Base-by-base conservation (phyloP, 768 basidiomycete genomes). In the Boletus reticuloceps region DNA sequence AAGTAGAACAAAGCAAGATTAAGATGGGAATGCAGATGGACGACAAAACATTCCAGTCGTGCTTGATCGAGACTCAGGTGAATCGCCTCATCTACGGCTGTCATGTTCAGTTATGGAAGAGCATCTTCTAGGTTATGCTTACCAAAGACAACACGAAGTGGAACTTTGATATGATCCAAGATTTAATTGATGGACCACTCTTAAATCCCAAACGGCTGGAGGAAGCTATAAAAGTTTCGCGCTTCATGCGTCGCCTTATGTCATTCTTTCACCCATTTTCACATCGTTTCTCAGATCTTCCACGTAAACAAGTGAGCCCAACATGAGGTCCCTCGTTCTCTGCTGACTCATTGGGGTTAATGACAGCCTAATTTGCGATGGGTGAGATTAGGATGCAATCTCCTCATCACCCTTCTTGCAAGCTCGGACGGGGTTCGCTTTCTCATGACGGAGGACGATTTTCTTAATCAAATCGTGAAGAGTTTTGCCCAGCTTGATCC, bases 11-110 rank as follows among this genome's bases (percentile, higher is more conserved):
- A 63, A 86, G 83, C 25, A 94, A 91, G 71, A 78, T 97, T 51
- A 92, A 94, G 68, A 81, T 89, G 66, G 89, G 88, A 56, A 85
- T 97, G 82, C 90, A 93, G 72, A 91, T 98, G 84, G 97, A 99
- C 68, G 97, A 98, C 70, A 87, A 81, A 68, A 82, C 88, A 5
- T 99, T 98, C 72, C 92, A 95, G 65, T 77, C 85, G 5, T 81
- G 79, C 39, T 75, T 99, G 47, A 77, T 94, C 20, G 94, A 97
- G 63, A 92, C 93, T 3, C 91, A 94, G 72, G 93, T 93, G 50
- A 56, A 68, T 68, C 13, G 13, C 1, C 50, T 53, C 29, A 22
- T 14, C 14, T 42, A 55, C 27, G 20, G 20, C 41, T 54, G 20
- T 39, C 16, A 37, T 17, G 14, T 32, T 40, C 52, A 27, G 6